Percentiles rank a stretch among this genome's conserved stretches.
Evolutionary conservation across 177 flowering plant species (phyloP).

Genomic region (Tripterygium wilfordii): DNA sequence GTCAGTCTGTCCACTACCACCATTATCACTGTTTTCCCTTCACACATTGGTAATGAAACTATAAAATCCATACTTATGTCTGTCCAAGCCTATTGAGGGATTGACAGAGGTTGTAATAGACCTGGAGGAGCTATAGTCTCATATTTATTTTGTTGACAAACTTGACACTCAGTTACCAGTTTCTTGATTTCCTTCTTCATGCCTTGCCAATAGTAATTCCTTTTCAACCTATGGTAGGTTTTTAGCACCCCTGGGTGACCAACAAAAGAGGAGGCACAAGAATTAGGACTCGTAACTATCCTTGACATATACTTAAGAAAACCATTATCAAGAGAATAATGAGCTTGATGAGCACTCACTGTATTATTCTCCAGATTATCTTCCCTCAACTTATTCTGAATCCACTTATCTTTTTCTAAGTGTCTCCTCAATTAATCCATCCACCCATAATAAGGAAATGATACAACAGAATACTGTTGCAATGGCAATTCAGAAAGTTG

Average conservation of each 20-base stretch:
- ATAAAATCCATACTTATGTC: slow-evolving; percentile 19
- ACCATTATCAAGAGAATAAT: too few species aligned
- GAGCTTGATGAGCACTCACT: too few species aligned
- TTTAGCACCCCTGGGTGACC: slow-evolving; percentile 2
- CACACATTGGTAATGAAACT: slow-evolving; percentile 6
- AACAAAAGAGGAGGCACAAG: background rate
- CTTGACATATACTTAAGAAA: too few species aligned
- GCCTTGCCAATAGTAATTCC: background rate
- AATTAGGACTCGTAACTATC: too few species aligned
- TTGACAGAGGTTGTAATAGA: slow-evolving; percentile 7
- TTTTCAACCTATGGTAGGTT: background rate
- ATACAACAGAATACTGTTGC: too few species aligned
- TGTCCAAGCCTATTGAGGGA: slow-evolving; percentile 6
- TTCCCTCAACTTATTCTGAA: too few species aligned
- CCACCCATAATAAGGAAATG: too few species aligned
- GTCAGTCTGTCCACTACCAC: slow-evolving; percentile 19
- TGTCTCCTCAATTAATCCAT: too few species aligned
- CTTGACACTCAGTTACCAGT: background rate
- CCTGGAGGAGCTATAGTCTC: background rate
- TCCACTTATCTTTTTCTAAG: too few species aligned
- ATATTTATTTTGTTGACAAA: slow-evolving; percentile 9
- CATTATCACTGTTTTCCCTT: background rate
- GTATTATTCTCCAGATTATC: too few species aligned
- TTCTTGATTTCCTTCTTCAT: background rate
- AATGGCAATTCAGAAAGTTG: too few species aligned